Evolutionary conservation across 2,329 filamentous ascomycete genomes (phyloP), one percentile per base, ranked within the genome.

Genomic region (Graphium sp.): DNA sequence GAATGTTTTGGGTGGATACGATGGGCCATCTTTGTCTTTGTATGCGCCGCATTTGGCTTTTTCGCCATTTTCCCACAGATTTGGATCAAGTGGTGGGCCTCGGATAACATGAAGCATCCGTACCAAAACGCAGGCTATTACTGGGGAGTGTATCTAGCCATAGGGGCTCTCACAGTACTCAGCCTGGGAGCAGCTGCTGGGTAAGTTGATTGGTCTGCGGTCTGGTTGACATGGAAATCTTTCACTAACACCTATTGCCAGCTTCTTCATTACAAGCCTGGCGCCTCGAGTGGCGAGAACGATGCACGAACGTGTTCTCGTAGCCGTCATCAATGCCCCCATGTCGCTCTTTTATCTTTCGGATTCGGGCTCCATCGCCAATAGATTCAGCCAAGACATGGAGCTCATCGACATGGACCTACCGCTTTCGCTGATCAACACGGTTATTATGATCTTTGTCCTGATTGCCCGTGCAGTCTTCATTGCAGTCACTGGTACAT

Each of bases 371-470:
- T 37, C 48, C 2, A 44, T 56, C 18, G 52, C 50, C 5, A 60
- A 58, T 14, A 35, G 55, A 6, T 62, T 62, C 35, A 55, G 52
- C 0, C 57, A 62, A 32, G 58, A 62, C 18, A 41, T 58, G 35
- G 47, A 42, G 3, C 40, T 60, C 0, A 39, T 60, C 4, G 56
- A 60, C 21, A 41, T 40, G 2, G 48, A 56, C 14, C 37, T 60
- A 1, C 53, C 55, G 0, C 26, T 43, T 14, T 31, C 47, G 0
- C 26, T 56, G 2, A 35, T 1, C 52, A 56, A 23, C 26, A 44
- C 5, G 33, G 34, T 5, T 18, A 45, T 17, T 12, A 4, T n/a
- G n/a, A n/a, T 20, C 9, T 28, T 7, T 7, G 11, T 12, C 4
- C 3, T 12, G 18, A 19, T 18, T 5, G 16, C 9, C n/a, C 20